Evolutionary conservation across 78 protist genomes (phyloP), one percentile per base, ranked within the genome.

Genomic region (Dictyostelium purpureum): DNA sequence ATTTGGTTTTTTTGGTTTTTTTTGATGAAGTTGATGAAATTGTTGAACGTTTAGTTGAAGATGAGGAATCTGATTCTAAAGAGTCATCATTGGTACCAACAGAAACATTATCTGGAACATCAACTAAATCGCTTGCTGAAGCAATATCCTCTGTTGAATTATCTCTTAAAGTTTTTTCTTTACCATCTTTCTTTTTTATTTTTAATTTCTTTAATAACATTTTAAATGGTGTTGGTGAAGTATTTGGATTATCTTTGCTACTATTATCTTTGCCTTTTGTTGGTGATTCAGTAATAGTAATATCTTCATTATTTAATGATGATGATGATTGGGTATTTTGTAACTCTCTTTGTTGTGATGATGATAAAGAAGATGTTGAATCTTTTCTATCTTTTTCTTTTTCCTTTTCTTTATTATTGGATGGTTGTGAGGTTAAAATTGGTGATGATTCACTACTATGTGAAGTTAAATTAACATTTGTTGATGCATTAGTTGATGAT

Each of bases 221-320:
- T 57, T 85, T 85, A 45, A 85, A 85, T 57, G 92, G 92, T 18
- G 92, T 73, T 40, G 92, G 92, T 35, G 80, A 73, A 4, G 28
- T 19, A 52, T n/a, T 51, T 69, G n/a, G 35, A 69, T 40, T 69
- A 40, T 18, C 35, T 42, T 70, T 56, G 1, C 37, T 28, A 2
- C 82, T 51, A 59, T 81, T 54, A 26, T 45, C 76, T 7, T 35
- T 69, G 5, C 52, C 42, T 19, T 28, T 57, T 51, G 26, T 24
- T 40, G 63, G 31, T 70, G 71, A n/a, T 40, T 43, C 43, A 3
- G 66, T 9, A 7, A 47, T 7, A 0, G 19, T 45, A 3, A 51
- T 65, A 47, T 85, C 92, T 31, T 85, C 54, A 42, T 45, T 21
- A 7, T 43, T 12, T 18, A 49, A n/a, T 35, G 75, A 51, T 49